Evolutionary conservation across 2,329 filamentous ascomycete genomes (phyloP).

Genomic region (Diaporthe ilicicola): DNA sequence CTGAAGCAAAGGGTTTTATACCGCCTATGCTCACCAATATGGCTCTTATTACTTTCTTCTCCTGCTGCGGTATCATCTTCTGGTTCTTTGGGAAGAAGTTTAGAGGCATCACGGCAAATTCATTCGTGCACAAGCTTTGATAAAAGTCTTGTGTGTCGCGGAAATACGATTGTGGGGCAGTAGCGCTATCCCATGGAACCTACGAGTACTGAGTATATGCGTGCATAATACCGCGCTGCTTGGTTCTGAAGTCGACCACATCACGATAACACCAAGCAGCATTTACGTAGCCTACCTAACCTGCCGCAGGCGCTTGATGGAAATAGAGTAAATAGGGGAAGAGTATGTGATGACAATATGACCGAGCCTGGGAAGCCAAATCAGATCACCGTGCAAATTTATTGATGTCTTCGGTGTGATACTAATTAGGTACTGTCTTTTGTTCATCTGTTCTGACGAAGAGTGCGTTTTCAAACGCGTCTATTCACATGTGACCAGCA

Average conservation of each 20-base stretch:
- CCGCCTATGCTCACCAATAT: conserved; percentile 40
- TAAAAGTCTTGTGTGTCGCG: neutral
- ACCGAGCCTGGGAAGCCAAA: no score
- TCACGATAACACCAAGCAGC: neutral
- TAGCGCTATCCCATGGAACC: neutral
- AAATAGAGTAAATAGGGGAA: no score
- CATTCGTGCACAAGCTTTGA: conserved; percentile 37
- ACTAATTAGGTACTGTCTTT: no score
- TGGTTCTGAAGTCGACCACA: neutral
- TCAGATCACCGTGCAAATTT: no score
- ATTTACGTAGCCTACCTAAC: no score
- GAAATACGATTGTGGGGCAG: neutral
- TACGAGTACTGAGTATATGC: no score
- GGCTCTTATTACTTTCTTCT: conserved; percentile 38
- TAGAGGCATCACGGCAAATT: conserved; percentile 44
- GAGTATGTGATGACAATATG: no score
- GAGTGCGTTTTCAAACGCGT: no score
- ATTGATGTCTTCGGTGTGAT: no score
- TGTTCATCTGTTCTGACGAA: no score
- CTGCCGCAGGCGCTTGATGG: no score
- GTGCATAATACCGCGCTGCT: neutral
- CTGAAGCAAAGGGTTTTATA: conserved; percentile 37
- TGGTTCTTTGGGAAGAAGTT: conserved; percentile 44
- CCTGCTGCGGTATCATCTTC: conserved; percentile 37
- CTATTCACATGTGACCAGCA: no score